Percentiles rank a stretch among this genome's conserved stretches.
Conservation (phyloP, 345 rosid species). For the Bruguiera parviflora region DNA sequence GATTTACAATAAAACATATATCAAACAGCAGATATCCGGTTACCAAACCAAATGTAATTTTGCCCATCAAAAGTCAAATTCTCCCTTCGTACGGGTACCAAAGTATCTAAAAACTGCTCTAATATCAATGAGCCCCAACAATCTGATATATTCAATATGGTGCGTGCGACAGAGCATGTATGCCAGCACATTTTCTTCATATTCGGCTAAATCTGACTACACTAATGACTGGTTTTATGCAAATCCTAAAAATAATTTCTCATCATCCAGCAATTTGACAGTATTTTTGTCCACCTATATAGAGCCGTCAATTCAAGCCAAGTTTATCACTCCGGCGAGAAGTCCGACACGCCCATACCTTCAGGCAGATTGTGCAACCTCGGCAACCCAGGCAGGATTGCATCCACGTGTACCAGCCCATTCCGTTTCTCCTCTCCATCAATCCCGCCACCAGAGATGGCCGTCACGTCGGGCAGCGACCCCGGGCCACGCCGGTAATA, state of each 20-base stretch:
- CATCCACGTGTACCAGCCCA: conserved; percentile 61
- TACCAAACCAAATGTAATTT: neutral
- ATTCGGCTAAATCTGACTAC: too few species aligned
- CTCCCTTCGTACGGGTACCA: neutral
- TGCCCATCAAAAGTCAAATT: neutral
- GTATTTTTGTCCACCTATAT: neutral
- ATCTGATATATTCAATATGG: too few species aligned
- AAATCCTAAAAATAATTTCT: neutral
- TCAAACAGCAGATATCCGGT: neutral
- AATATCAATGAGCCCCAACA: too few species aligned
- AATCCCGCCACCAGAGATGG: conserved; percentile 41
- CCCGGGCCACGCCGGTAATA: conserved; percentile 61
- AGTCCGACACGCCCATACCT: conserved; percentile 51
- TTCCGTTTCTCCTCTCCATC: conserved; percentile 62
- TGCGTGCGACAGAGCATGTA: too few species aligned
- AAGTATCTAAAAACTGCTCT: too few species aligned
- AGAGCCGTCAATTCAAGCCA: conserved; percentile 16
- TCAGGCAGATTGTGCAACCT: conserved; percentile 72
- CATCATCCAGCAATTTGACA: neutral
- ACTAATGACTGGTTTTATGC: neutral
- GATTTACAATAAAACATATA: too few species aligned
- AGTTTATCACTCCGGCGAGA: conserved; percentile 21
- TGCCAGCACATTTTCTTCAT: too few species aligned
- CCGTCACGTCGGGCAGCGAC: conserved; percentile 74
- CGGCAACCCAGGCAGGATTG: conserved; percentile 79